Percentiles rank a stretch among this genome's conserved stretches.
These are phyloP conservation scores for Exophiala dermatitidis DNA, from an alignment of 2,329 filamentous ascomycete species.

Conservation along the genomic window DNA sequence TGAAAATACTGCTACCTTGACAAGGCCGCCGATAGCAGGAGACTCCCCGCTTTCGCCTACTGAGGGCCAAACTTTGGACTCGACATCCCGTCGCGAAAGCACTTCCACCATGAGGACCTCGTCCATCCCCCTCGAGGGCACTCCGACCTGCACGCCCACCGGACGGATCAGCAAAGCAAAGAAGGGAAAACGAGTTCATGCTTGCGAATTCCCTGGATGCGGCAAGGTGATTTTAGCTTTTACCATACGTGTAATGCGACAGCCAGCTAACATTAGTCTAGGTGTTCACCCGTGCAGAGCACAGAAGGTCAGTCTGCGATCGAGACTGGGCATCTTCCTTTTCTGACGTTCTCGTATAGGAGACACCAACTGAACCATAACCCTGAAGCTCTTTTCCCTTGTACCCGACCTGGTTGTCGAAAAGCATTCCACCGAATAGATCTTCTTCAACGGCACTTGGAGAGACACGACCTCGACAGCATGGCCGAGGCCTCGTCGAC, in stretches of 20 bases:
- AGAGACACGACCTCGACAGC: constrained; percentile 35
- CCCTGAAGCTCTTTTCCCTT: constrained; percentile 40
- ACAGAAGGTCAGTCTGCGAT: constrained; percentile 31
- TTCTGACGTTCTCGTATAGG: constrained; percentile 27
- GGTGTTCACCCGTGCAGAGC: constrained; percentile 47
- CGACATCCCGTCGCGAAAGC: constrained; percentile 24
- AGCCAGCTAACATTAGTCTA: constrained; percentile 25
- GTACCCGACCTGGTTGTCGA: constrained; percentile 38
- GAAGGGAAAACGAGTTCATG: constrained; percentile 46
- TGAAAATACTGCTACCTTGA: constrained; percentile 11
- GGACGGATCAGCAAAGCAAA: constrained; percentile 48
- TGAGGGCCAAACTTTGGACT: constrained; percentile 12
- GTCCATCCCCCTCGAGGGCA: constrained; percentile 26
- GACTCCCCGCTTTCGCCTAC: constrained; percentile 21
- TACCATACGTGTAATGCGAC: not conserved
- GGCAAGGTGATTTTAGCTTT: constrained; percentile 36
- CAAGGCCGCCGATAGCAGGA: constrained; percentile 14
- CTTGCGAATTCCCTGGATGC: constrained; percentile 43
- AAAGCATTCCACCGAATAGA: constrained; percentile 45
- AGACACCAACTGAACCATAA: constrained; percentile 48
- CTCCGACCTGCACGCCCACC: constrained; percentile 43
- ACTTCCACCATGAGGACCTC: constrained; percentile 28
- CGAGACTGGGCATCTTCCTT: not conserved
- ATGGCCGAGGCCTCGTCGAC: constrained; percentile 10
- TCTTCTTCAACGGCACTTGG: constrained; percentile 43